Evolutionary conservation across 2,329 filamentous ascomycete species (phyloP).

Genomic region (Teratosphaeria nubilosa): DNA sequence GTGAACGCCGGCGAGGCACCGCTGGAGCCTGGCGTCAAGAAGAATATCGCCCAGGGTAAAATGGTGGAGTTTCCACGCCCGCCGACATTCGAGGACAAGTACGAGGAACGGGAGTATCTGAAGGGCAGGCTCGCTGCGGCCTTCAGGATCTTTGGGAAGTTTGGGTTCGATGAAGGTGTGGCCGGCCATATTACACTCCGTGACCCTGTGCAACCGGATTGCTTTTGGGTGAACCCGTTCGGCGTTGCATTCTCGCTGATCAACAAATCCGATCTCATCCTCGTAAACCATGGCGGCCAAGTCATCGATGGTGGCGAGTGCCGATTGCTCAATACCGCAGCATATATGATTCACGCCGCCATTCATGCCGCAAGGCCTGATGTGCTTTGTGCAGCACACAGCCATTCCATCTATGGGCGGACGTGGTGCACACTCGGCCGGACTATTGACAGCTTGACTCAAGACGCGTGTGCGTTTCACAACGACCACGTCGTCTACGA

Average conservation of each 20-base stretch:
- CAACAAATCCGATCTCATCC: conserved; percentile 37
- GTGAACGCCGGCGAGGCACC: conserved; percentile 22
- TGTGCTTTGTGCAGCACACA: conserved; percentile 35
- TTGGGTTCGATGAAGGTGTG: conserved; percentile 30
- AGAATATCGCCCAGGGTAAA: conserved; percentile 21
- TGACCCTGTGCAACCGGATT: conserved; percentile 19
- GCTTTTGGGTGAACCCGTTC: conserved; percentile 33
- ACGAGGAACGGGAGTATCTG: conserved; percentile 31
- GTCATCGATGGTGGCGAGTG: conserved; percentile 32
- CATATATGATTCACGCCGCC: conserved; percentile 37
- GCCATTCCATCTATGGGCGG: conserved; percentile 35
- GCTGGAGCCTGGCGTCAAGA: conserved; percentile 24
- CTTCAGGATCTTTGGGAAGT: conserved; percentile 35
- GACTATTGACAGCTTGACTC: conserved; percentile 35
- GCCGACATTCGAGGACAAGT: conserved; percentile 27
- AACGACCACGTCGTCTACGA: conserved; percentile 32
- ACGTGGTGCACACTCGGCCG: conserved; percentile 34
- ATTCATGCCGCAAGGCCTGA: conserved; percentile 35
- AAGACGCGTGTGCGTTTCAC: conserved; percentile 35
- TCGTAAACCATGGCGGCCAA: conserved; percentile 33
- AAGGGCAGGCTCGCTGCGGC: conserved; percentile 36
- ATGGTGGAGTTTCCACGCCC: conserved; percentile 21
- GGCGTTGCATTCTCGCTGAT: conserved; percentile 34
- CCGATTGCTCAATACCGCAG: conserved; percentile 34
- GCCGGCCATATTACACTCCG: conserved; percentile 31